A percentile compares a stretch with the other conserved stretches of the same genome.
Conservation (phyloP, 2,329 filamentous ascomycete genomes). For the Aspergillus novoparasiticus region DNA sequence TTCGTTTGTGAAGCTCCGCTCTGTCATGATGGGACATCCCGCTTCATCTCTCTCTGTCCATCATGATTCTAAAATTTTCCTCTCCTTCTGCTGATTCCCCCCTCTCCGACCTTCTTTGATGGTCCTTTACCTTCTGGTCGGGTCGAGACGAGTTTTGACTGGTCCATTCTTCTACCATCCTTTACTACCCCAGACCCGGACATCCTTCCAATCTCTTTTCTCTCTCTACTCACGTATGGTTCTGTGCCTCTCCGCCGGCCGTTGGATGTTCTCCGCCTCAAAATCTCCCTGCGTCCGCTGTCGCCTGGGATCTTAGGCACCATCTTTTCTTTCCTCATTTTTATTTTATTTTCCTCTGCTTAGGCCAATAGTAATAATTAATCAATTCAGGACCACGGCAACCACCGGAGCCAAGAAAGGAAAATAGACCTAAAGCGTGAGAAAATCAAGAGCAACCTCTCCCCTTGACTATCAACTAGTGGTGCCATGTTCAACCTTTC, state of each 20-base stretch:
- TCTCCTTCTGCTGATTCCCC: neutral
- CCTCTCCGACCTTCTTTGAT: neutral
- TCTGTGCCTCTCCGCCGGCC: conserved; percentile 24
- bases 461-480: conserved; percentile 19
- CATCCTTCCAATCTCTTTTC: conserved; percentile 8
- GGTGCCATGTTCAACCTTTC: conserved; percentile 26
- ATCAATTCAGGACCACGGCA: conserved; percentile 4
- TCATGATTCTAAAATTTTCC: neutral
- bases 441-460: conserved; percentile 6
- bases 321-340: neutral
- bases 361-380: neutral
- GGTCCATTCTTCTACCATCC: neutral
- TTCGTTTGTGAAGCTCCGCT: conserved; percentile 25
- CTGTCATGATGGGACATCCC: conserved; percentile 17
- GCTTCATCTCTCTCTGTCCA: conserved; percentile 5
- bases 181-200: conserved; percentile 17
- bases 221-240: conserved; percentile 2
- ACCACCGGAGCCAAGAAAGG: conserved; percentile 2
- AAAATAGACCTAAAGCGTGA: conserved; percentile 4
- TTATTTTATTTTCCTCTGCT: neutral
- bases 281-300: conserved; percentile 21
- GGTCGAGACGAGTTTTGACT: neutral
- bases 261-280: conserved; percentile 27
- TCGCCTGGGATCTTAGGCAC: conserved; percentile 17
- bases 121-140: neutral